Evolutionary conservation across 1,284 basidiomycete genomes (phyloP).

Genomic region (Athelia psychrophila): DNA sequence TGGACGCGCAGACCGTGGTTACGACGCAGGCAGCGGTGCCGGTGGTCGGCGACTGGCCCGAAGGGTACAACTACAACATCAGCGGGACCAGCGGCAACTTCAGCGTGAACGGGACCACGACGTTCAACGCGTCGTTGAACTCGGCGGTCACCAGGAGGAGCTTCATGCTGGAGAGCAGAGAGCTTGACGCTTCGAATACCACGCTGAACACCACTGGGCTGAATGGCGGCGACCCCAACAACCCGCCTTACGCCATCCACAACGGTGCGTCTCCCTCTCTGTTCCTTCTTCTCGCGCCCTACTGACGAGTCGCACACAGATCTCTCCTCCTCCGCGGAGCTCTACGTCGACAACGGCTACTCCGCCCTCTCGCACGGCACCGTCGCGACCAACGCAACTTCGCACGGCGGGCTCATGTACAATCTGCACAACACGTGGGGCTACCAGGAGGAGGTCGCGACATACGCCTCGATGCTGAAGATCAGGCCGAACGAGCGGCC

Average conservation of each 20-base stretch:
- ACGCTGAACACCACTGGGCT: too few species aligned
- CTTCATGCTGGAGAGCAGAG: slow-evolving; percentile 10
- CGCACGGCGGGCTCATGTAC: slow-evolving; percentile 33
- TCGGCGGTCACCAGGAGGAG: slow-evolving; percentile 7
- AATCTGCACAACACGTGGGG: slow-evolving; percentile 43
- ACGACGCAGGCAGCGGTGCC: slow-evolving; percentile 3
- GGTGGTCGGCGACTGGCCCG: slow-evolving; percentile 15
- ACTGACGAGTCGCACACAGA: not conserved
- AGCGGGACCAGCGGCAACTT: slow-evolving; percentile 32
- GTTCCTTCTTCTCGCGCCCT: not conserved
- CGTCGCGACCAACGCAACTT: slow-evolving; percentile 36
- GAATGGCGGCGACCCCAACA: too few species aligned
- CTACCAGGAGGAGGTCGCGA: slow-evolving; percentile 34
- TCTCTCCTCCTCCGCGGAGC: not conserved
- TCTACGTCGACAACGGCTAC: slow-evolving; percentile 11
- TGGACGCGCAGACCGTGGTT: slow-evolving; percentile 4
- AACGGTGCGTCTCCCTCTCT: slow-evolving; percentile 15
- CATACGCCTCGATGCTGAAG: slow-evolving; percentile 32
- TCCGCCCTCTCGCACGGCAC: slow-evolving; percentile 24
- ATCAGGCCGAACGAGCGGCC: slow-evolving; percentile 35
- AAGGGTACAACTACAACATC: slow-evolving; percentile 29
- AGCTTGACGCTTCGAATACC: slow-evolving; percentile 14
- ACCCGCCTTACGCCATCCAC: slow-evolving; percentile 32
- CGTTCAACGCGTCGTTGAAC: slow-evolving; percentile 10
- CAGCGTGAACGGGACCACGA: slow-evolving; percentile 27